phyloP scores from a whole-genome alignment of 441 rosid species.

The Gossypium lobatum region DNA sequence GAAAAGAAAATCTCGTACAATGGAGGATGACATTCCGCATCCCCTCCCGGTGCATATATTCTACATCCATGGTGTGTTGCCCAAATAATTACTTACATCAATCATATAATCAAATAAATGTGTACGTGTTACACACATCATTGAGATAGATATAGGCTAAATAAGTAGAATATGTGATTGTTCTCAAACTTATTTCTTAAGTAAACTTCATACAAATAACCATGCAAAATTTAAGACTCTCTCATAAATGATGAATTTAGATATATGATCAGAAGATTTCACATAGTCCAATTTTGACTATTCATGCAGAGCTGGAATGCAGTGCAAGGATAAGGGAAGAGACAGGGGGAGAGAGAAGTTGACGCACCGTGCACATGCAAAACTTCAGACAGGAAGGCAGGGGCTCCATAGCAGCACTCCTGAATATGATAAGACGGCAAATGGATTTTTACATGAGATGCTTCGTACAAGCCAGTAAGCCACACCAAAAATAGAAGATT shows the following conservation, averaged over 20 bases:
- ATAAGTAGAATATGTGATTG: background rate
- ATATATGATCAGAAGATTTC: background rate
- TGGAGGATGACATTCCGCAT: background rate
- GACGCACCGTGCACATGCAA: conserved; percentile 13
- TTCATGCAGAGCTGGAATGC: conserved; percentile 8
- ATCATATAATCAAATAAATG: background rate
- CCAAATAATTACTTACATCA: background rate
- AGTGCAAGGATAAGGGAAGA: background rate
- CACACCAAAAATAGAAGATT: background rate
- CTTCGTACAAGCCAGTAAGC: background rate
- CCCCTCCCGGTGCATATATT: background rate
- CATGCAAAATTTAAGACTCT: background rate
- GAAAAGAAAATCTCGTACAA: background rate
- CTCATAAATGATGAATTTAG: background rate
- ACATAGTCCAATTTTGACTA: background rate
- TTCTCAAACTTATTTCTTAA: background rate
- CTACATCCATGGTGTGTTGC: background rate
- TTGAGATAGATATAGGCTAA: background rate
- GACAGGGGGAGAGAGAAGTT: background rate
- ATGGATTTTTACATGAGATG: conserved; percentile 8
- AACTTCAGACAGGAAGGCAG: conserved; percentile 4
- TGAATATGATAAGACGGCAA: conserved; percentile 12
- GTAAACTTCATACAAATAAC: background rate
- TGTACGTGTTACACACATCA: background rate
- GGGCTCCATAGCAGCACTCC: background rate